Evolutionary conservation across 208 protist species (phyloP), one percentile per base, ranked within the genome.

Genomic region (Dictyostelium gargantuum): DNA sequence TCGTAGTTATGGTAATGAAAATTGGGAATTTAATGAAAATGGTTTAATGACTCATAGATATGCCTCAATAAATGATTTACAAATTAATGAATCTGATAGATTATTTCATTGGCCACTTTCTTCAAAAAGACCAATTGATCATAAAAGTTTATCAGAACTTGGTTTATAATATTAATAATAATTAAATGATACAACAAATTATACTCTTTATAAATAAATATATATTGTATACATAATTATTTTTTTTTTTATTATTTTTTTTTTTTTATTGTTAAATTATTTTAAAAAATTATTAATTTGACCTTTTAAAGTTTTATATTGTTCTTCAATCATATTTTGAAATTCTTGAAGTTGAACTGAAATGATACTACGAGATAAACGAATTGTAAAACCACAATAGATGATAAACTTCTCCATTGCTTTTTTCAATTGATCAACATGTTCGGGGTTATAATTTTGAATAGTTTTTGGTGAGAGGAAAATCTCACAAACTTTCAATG

Each of bases 1-100:
- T 42, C 61, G 95, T n/a, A 80, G 93, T 1, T 96, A 96, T 42
- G 95, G 95, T 13, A 96, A 96, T 81, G 95, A 96, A 50, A 94
- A 96, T 54, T 96, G 95, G 95, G 23, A 77, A 58, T 96, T 96
- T 23, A 91, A 94, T 61, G 54, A 77, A 2, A 13, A 91, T 6
- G 95, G 95, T 9, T 54, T 85, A 40, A 96, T 96, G 95, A n/a
- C 70, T 8, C 40, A 75, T 3, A 52, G 95, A 35, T n/a, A 96
- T 46, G 91, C 95, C 0, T 92, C 66, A 35, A 96, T 96, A 44
- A 96, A 96, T 77, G 95, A 96, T 73, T 26, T 95, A 9, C 38
- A 23, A 40, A 96, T 96, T 21, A 52, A 44, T 19, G 84, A 95
- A 50, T 38, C 13, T 19, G 70, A 96, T 4, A 66, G 94, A 17